Evolutionary conservation across 805 yeast genomes (phyloP), one percentile per base, ranked within the genome.

Genomic region (Lachancea waltii): DNA sequence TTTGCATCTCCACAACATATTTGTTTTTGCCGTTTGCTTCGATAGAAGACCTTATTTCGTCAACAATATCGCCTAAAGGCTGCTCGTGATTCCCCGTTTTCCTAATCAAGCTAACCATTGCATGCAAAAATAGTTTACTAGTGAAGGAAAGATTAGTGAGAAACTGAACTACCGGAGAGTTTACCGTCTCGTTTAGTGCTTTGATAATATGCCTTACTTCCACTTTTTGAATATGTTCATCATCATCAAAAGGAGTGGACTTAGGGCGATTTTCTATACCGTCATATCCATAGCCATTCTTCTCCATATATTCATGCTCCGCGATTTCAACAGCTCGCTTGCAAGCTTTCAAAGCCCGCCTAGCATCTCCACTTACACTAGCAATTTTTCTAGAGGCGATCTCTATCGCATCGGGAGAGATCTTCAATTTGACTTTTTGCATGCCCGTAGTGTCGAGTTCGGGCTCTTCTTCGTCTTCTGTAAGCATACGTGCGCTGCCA

Each of bases 331-430:
- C 81, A 0, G 97, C 96, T 41, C 97, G 67, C 26, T 89, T 72
- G 53, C 96, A 83, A 17, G 92, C 83, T 41, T 82, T 82, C 39
- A 92, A 66, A 0, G 95, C 97, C 42, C 97, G 68, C 52, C 99
- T 70, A 1, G 97, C 98, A 67, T 92, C 99, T 42, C 99, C 98
- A 56, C 94, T 84, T 3, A 92, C 97, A 62, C 92, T 78, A 4
- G 97, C 95, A 30, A 92, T 94, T 58, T 87, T 89, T 61, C 97
- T 73, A 1, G 96, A 77, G 0, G 96, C 96, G 66, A 83, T 87
- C 42, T 82, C 90, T 46, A 89, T 75, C 0, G 98, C 96, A 54
- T 84, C 95, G 15, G 70, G 66, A 35, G 72, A 72, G 43, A 69
- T 58, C 31, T 56, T 53, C 36, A 69, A 37, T 44, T 56, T 51